Conservation (phyloP, 306 rosid genomes). For the Acmispon strigosus region DNA sequence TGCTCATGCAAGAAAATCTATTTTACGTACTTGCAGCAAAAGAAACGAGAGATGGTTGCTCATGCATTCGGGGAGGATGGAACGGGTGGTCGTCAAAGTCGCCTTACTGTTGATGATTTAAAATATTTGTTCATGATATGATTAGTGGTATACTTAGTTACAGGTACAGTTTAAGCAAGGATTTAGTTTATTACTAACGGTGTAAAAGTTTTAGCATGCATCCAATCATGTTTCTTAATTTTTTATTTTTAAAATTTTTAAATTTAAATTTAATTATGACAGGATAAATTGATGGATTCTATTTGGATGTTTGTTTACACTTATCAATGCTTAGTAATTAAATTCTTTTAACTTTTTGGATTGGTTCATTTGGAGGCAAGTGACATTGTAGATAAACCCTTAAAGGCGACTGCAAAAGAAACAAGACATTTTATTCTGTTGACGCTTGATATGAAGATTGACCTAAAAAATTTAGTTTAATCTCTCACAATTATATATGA, state of each 20-base stretch:
- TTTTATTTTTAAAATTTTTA: no score
- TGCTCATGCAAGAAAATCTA: not conserved
- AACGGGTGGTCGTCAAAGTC: constrained; percentile 75
- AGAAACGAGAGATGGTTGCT: constrained; percentile 93
- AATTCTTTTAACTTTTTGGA: no score
- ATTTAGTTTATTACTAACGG: no score
- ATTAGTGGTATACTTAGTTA: constrained; percentile 29
- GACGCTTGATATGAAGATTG: constrained; percentile 25
- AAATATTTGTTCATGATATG: constrained; percentile 95
- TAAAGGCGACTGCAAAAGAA: no score
- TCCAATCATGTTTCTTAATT: no score
- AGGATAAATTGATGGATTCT: no score
- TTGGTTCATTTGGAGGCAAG: no score
- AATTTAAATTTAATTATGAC: no score
- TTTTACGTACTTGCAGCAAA: constrained; percentile 47
- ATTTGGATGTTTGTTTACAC: no score
- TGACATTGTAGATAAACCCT: no score
- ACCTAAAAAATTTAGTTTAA: constrained; percentile 26
- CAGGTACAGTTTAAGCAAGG: not conserved
- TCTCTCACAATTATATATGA: constrained; percentile 36
- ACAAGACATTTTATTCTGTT: not conserved
- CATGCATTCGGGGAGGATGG: constrained; percentile 96
- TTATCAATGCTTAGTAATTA: no score
- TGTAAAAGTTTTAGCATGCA: no score
- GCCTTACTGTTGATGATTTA: constrained; percentile 89